These are phyloP conservation scores for Fusarium verticillioides DNA, from an alignment of 2,329 filamentous ascomycete species.

Conservation along the genomic window DNA sequence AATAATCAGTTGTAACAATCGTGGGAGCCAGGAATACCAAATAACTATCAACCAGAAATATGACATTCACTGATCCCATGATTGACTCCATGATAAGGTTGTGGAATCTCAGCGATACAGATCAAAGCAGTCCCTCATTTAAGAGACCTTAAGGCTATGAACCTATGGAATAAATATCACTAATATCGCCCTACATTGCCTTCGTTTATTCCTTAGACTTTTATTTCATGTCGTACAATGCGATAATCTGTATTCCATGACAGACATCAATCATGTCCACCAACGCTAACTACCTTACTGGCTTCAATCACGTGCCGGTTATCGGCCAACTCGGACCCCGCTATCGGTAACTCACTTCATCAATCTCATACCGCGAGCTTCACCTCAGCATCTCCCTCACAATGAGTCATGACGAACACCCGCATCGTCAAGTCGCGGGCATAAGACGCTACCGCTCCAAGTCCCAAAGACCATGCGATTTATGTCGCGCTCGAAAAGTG, in stretches of 20 bases:
- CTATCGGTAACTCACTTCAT: not conserved
- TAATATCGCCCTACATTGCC: fast-evolving
- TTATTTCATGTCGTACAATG: fast-evolving
- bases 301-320: not conserved
- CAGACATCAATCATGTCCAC: not conserved
- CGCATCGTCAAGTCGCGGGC: not conserved
- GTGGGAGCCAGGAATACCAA: no score
- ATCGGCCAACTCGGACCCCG: not conserved
- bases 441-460: constrained; percentile 7
- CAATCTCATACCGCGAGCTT: not conserved
- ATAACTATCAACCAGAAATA: no score
- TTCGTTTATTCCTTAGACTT: fast-evolving
- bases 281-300: not conserved
- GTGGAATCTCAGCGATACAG: fast-evolving
- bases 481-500: constrained; percentile 33
- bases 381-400: not conserved
- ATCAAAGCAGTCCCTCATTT: not conserved
- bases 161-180: fast-evolving
- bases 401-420: not conserved
- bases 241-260: not conserved
- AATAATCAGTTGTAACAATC: no score
- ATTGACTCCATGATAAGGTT: not conserved
- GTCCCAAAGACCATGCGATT: not conserved
- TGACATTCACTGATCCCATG: no score
- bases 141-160: no score